Base-by-base conservation (phyloP, 2,329 filamentous ascomycete genomes). In the Cladosporium halotolerans region DNA sequence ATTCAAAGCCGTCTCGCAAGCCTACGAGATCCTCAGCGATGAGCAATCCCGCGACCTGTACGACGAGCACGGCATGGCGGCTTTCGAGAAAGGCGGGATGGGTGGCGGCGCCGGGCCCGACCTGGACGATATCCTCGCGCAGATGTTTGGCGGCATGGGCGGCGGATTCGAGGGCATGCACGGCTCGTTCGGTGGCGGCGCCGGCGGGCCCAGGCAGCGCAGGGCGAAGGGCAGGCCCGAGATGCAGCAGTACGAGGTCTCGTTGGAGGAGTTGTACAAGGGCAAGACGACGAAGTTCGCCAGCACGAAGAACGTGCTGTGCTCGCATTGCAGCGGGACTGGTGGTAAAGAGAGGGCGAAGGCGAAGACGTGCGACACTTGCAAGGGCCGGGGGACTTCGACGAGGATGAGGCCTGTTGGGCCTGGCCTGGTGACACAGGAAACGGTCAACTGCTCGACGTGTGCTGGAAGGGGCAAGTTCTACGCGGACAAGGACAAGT, bases 211-310 rank as follows among this genome's bases (percentile, higher is more conserved):
- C 13, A 50, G 57, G 65, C 78, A 85, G 55, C 61, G 55, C 55
- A 53, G 59, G 45, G 57, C 54, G n/a, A 86, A 84, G 63, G 90
- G 92, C 43, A 83, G 81, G 50, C 85, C 91, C 61, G 92, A 96
- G 70, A 86, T 95, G 68, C 89, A 95, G 65, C 82, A 89, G 63
- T 97, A 99, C 73, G 85, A 90, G 68, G 88, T 97, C 54, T 87
- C 84, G 2, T 75, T 99, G 55, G 93, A 97, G 70, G 93, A 99
- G 72, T 79, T 99, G 32, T 99, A 97, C 80, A 96, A 95, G 75
- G 93, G 93, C 65, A 96, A 97, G 79, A 96, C 93, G 1, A 93
- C 95, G 67, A 93, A 95, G 74, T 96, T 99, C 70, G 85, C 89
- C 8, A 93, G 88, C 66, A 95, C 91, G 66, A 97, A 97, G 77